Conservation (phyloP, 139 green algal genomes). For the Ulvella scutata region DNA sequence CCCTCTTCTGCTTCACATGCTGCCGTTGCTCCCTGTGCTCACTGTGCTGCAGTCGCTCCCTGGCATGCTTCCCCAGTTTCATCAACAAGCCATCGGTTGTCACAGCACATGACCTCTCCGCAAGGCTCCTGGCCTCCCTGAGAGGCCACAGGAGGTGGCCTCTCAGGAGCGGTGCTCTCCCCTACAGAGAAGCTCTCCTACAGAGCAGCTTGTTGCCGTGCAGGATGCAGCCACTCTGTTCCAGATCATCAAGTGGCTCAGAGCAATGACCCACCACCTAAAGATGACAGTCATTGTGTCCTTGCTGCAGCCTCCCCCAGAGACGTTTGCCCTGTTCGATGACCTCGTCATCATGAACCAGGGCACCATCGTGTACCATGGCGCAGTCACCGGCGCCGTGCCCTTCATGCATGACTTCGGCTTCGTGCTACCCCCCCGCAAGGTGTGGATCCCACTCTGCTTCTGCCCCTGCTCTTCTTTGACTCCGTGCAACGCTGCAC, state of each 20-base stretch:
- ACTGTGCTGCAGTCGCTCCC: too few relatives aligned
- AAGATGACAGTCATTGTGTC: constrained; percentile 21
- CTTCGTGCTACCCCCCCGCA: constrained; percentile 45
- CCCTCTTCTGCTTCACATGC: not conserved
- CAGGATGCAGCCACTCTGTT: constrained; percentile 52
- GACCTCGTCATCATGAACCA: constrained; percentile 50
- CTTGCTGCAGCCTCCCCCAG: constrained; percentile 52
- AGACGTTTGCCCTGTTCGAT: constrained; percentile 47
- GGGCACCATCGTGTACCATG: constrained; percentile 45
- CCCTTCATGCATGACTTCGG: constrained; percentile 41
- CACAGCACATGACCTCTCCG: too few relatives aligned
- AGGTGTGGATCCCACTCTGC: too few relatives aligned
- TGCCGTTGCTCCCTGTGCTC: too few relatives aligned
- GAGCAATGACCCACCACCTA: constrained; percentile 15
- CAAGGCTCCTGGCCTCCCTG: not conserved
- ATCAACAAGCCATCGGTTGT: too few relatives aligned
- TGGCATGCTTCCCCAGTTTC: too few relatives aligned
- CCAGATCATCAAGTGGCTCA: constrained; percentile 15
- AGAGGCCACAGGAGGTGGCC: not conserved
- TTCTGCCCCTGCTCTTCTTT: too few relatives aligned
- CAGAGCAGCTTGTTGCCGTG: constrained; percentile 11
- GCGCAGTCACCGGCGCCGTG: constrained; percentile 32
- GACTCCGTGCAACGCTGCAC: too few relatives aligned
- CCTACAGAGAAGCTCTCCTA: not conserved
- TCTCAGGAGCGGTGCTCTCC: not conserved